Base-by-base conservation (phyloP, 768 basidiomycete species). In the Leucosporidium scottii region DNA sequence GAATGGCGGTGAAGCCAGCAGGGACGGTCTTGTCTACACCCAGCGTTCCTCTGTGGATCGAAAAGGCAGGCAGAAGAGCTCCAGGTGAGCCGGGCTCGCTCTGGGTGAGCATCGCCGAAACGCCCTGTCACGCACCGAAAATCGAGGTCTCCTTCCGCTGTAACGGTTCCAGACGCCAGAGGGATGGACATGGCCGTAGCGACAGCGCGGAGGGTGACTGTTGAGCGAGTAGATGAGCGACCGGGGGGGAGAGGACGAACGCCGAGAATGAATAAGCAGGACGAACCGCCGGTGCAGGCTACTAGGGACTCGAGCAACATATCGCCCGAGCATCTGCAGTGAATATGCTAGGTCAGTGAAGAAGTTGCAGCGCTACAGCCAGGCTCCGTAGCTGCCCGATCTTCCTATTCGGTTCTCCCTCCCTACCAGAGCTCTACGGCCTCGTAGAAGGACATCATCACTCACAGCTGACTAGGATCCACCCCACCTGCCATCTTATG, bases 281-380 rank as follows among this genome's bases (percentile, higher is more conserved):
- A 31, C 27, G 31, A 1, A 62, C 61, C 60, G 10, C 64, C 64
- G 0, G 64, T 65, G 36, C 64, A 65, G 2, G 64, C 64, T 5
- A 65, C 64, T 2, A 65, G 49, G 34, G 64, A 50, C 17, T 65
- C 64, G 18, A 65, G 58, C 2, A 65, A 50, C 64, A 65, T 59
- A 20, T 65, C 64, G 4, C 64, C 64, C 12, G 44, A 49, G 36
- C 64, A 65, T 12, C 64, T 65, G 64, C 1, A 23, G 39, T 44
- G 39, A 44, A 44, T 2, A 13, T 34, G 34, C n/a, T n/a, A 36
- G 34, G 34, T 44, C 15, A 15, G 39, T 13, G 39, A 44, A 17
- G 34, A 36, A 12, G 6, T 6, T 36, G 34, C 34, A 36, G 34
- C 34, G 6, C 12, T 12, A 5, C 34, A 36, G 5, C 6, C 34